These are phyloP conservation scores for Chiua sp. DNA, from an alignment of 1,284 basidiomycete genomes.

Conservation along the genomic window DNA sequence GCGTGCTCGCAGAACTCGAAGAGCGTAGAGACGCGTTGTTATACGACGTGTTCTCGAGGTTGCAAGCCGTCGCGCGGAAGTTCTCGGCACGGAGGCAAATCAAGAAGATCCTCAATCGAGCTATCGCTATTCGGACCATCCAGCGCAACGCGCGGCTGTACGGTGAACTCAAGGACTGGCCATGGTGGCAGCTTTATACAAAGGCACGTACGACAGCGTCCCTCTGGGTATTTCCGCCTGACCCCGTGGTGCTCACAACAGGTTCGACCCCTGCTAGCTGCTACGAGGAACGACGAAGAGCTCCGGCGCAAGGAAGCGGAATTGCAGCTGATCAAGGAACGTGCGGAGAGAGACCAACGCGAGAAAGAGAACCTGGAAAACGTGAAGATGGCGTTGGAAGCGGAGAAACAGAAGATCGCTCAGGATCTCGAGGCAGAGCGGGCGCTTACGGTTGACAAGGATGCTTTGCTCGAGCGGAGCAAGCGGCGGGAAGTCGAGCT, in stretches of 20 bases:
- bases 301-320: slow-evolving; percentile 90
- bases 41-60: slow-evolving; percentile 87
- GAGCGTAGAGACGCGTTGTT: slow-evolving; percentile 89
- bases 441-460: slow-evolving; percentile 83
- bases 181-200: slow-evolving; percentile 99
- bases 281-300: slow-evolving; percentile 94
- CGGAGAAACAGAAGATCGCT: slow-evolving; percentile 84
- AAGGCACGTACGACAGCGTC: slow-evolving; percentile 55
- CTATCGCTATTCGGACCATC: slow-evolving; percentile 90
- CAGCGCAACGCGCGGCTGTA: slow-evolving; percentile 96
- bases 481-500: slow-evolving; percentile 87
- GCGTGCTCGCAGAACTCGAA: slow-evolving; percentile 97
- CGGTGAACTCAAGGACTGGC: slow-evolving; percentile 91
- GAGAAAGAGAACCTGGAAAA: slow-evolving; percentile 82
- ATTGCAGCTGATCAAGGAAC: slow-evolving; percentile 80
- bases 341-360: slow-evolving; percentile 83
- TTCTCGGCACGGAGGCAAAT: slow-evolving; percentile 90
- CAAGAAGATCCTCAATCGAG: slow-evolving; percentile 95
- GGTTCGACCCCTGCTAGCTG: slow-evolving; percentile 92
- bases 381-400: slow-evolving; percentile 79
- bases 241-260: slow-evolving; percentile 35
- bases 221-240: slow-evolving; percentile 1
- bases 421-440: slow-evolving; percentile 86
- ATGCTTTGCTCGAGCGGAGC: slow-evolving; percentile 82
- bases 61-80: slow-evolving; percentile 89